Base-by-base conservation (phyloP, 768 basidiomycete species). In the Macrocybe gigantea region DNA sequence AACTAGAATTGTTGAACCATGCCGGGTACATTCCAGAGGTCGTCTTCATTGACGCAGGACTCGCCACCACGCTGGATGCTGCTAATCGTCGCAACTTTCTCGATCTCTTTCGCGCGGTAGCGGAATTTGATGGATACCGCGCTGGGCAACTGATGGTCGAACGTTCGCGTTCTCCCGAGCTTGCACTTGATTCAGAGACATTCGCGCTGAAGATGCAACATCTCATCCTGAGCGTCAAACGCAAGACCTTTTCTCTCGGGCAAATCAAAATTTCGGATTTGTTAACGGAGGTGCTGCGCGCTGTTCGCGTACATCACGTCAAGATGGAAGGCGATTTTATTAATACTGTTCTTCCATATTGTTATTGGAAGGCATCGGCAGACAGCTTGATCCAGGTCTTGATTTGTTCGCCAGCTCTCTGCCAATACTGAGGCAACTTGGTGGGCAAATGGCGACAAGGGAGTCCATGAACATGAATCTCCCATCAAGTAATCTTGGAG, bases 291-390 rank as follows among this genome's bases (percentile, higher is more conserved):
- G 96, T 98, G 6, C 70, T 99, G 42, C 83, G 71, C 56, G 81
- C 84, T 33, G 94, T 99, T 3, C 73, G 93, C 49, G 74, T 79
- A 54, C 94, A 97, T 64, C 95, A 96, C 60, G 96, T 98, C 53
- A 97, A 92, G 72, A 89, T 99, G 84, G 95, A 99, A 68, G 93
- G 86, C 10, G 96, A 98, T 64, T 99, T 99, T 61, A 84, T 98
- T 61, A 99, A 99, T 66, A 98, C 96, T 0, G 93, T 99, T 50
- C 87, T 99, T 90, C 89, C 7, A 92, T 97, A 48, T 67, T 99
- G 46, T 64, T 99, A 36, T 70, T 99, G 46, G 96, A 99, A 66
- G 96, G 96, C 1, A 97, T 99, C 55, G 96, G 96, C 14, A 71
- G 95, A 50, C 93, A 88, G 68, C 64, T 99, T 53, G 93, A 99